Evolutionary conservation across 768 basidiomycete species (phyloP).

Genomic region (Trametes sanguinea): DNA sequence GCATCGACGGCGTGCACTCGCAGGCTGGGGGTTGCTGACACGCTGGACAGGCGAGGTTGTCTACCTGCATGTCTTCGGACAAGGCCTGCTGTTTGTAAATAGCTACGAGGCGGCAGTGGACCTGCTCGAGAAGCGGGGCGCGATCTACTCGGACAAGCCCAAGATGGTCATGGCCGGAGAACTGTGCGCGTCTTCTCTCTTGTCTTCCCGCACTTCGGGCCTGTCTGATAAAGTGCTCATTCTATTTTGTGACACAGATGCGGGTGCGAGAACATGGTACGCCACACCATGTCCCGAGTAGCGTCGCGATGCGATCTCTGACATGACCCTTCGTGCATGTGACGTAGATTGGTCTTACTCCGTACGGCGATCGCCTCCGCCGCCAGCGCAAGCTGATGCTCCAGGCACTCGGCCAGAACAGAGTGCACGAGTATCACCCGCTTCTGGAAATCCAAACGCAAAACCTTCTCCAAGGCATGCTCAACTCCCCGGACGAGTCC

Average conservation of each 20-base stretch:
- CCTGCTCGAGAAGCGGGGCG: constrained; percentile 49
- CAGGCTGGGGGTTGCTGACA: not conserved
- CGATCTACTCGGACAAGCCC: constrained; percentile 55
- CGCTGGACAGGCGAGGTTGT: constrained; percentile 38
- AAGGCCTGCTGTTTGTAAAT: constrained; percentile 49
- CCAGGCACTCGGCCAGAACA: constrained; percentile 56
- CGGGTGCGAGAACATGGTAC: constrained; percentile 68
- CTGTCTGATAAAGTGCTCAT: not conserved
- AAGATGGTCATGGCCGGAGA: constrained; percentile 28
- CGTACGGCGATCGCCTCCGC: constrained; percentile 61
- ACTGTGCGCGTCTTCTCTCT: constrained; percentile 16
- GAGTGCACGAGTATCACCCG: constrained; percentile 58
- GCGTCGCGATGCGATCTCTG: not conserved
- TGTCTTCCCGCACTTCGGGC: not conserved
- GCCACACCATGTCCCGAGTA: constrained; percentile 20
- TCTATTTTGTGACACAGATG: constrained; percentile 33
- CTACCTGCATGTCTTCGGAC: constrained; percentile 48
- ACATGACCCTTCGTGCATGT: not conserved
- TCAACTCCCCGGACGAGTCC: constrained; percentile 43
- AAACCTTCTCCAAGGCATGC: constrained; percentile 55
- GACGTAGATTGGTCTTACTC: constrained; percentile 60
- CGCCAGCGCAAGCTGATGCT: constrained; percentile 70
- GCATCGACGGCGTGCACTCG: not conserved
- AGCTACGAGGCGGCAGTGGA: constrained; percentile 44
- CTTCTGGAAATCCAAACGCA: constrained; percentile 58